These are phyloP conservation scores for Coemansia aciculifera DNA, from an alignment of 192 early-diverging fungal species.

Conservation along the genomic window DNA sequence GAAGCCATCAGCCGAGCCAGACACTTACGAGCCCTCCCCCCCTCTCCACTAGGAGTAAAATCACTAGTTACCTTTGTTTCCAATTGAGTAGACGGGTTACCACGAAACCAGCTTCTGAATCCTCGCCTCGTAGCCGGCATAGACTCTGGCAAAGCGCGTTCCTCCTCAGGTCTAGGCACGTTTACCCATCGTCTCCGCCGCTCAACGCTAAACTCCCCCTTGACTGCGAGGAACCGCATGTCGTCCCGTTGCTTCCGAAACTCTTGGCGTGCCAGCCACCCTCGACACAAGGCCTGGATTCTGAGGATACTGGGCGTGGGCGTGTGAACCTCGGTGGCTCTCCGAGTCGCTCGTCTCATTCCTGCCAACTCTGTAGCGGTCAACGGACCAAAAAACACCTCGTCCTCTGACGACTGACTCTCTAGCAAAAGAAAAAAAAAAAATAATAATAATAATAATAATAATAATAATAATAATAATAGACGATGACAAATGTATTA, in stretches of 20 bases:
- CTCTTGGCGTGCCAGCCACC: slow-evolving; percentile 15
- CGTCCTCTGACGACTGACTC: slow-evolving; percentile 19
- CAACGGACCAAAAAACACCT: slow-evolving; percentile 50
- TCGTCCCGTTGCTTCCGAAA: slow-evolving; percentile 17
- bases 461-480: not conserved
- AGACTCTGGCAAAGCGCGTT: not conserved
- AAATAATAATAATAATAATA: not conserved
- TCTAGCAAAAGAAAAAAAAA: not conserved
- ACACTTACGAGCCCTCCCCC: not conserved
- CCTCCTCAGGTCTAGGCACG: not conserved
- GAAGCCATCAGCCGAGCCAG: not conserved
- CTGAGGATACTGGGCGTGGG: not conserved
- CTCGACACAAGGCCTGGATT: slow-evolving; percentile 26
- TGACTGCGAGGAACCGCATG: slow-evolving; percentile 24
- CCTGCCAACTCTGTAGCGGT: slow-evolving; percentile 19
- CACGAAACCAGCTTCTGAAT: slow-evolving; percentile 44
- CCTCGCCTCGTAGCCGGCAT: not conserved
- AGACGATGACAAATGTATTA: too few relatives aligned
- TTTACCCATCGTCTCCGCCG: slow-evolving; percentile 17
- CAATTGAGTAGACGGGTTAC: not conserved
- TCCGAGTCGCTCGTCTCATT: not conserved
- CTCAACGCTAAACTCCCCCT: slow-evolving; percentile 36
- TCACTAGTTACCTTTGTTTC: slow-evolving; percentile 19
- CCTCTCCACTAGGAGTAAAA: not conserved
- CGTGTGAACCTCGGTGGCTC: not conserved